Conservation (phyloP, 805 yeast genomes). For the Kazachstania africana region DNA sequence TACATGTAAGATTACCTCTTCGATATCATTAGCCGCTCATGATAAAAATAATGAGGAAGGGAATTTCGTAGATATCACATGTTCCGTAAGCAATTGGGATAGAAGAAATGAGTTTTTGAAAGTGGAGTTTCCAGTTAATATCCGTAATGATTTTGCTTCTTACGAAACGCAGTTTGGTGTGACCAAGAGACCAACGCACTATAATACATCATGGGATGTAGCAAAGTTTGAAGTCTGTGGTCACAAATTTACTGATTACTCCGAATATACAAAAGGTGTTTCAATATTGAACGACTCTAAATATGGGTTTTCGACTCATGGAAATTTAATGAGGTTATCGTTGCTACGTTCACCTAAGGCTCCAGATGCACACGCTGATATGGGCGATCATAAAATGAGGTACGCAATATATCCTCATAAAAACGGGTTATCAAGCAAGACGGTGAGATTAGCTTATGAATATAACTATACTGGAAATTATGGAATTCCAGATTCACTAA, state of each 20-base stretch:
- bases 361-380: constrained; percentile 91
- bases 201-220: constrained; percentile 89
- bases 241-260: constrained; percentile 86
- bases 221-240: constrained; percentile 94
- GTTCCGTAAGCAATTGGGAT: constrained; percentile 66
- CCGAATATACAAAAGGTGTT: constrained; percentile 81
- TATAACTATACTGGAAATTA: constrained; percentile 47
- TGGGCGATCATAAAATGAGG: constrained; percentile 73
- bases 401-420: constrained; percentile 79
- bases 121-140: constrained; percentile 87
- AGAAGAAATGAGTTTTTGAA: constrained; percentile 81
- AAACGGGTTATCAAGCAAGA: constrained; percentile 50
- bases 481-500: constrained; percentile 9
- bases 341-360: constrained; percentile 83
- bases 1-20: constrained; percentile 48
- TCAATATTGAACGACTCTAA: constrained; percentile 73
- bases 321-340: constrained; percentile 81
- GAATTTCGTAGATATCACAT: constrained; percentile 39
- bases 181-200: constrained; percentile 88
- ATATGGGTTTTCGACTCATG: constrained; percentile 89
- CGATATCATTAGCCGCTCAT: constrained; percentile 45
- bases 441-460: constrained; percentile 66
- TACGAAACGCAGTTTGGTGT: constrained; percentile 93
- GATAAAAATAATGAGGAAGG: constrained; percentile 32
- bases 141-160: constrained; percentile 63